Percentiles rank a stretch among this genome's conserved stretches.
These are phyloP conservation scores for Trichoderma koningii DNA, from an alignment of 2,329 filamentous ascomycete species.

Conservation along the genomic window DNA sequence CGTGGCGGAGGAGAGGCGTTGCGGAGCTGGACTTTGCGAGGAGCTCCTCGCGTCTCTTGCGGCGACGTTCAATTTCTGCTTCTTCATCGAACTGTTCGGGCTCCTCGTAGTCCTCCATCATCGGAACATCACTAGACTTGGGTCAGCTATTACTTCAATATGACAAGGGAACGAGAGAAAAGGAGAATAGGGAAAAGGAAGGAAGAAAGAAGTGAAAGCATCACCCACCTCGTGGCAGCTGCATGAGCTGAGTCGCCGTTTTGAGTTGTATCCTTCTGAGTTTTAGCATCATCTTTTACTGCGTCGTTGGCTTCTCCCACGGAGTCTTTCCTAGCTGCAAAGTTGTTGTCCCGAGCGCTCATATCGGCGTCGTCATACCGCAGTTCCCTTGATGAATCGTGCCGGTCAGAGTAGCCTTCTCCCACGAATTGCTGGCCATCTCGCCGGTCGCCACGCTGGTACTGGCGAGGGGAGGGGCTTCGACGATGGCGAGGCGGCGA, in stretches of 20 bases:
- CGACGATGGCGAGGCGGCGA: conserved; percentile 56
- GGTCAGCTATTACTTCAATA: conserved; percentile 25
- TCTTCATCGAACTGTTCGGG: conserved; percentile 73
- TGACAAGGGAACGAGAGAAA: not conserved
- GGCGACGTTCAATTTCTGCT: conserved; percentile 79
- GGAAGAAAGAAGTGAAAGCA: not conserved
- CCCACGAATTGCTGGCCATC: conserved; percentile 41
- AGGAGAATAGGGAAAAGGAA: not conserved
- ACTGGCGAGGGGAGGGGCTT: conserved; percentile 53
- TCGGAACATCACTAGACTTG: conserved; percentile 23
- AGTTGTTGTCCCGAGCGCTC: conserved; percentile 49
- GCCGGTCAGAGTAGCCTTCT: conserved; percentile 36
- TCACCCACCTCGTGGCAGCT: conserved; percentile 12
- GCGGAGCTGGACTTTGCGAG: conserved; percentile 78
- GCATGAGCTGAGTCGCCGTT: conserved; percentile 4
- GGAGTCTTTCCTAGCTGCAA: conserved; percentile 65
- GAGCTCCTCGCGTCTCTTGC: conserved; percentile 81
- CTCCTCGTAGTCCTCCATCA: conserved; percentile 50
- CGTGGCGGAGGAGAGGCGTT: conserved; percentile 74
- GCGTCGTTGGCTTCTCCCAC: conserved; percentile 60
- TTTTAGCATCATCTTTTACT: conserved; percentile 68
- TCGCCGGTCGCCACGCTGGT: conserved; percentile 43
- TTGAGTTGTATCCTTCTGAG: conserved; percentile 51
- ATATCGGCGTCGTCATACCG: conserved; percentile 50
- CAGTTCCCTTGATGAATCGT: conserved; percentile 32